phyloP scores from a whole-genome alignment of 2,329 filamentous ascomycete genomes.

The Waltergamsia citrina region DNA sequence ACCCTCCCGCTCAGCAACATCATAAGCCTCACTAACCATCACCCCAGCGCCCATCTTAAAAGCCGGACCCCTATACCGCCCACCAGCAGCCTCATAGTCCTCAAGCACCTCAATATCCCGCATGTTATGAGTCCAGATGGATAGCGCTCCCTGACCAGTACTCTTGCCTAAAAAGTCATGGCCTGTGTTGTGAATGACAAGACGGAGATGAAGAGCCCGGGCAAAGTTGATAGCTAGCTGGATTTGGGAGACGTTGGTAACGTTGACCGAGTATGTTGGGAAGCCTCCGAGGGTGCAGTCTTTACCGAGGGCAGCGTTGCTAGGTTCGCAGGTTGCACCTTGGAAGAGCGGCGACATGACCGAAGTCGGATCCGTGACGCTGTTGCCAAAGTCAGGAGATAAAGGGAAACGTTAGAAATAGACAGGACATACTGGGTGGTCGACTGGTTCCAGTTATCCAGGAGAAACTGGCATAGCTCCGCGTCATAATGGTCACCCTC shows the following conservation, averaged over 20 bases:
- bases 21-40: conserved; percentile 41
- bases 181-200: conserved; percentile 43
- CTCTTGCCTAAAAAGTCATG: conserved; percentile 49
- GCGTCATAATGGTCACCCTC: conserved; percentile 15
- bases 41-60: conserved; percentile 47
- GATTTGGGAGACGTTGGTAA: conserved; percentile 29
- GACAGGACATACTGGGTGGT: conserved; percentile 4
- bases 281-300: conserved; percentile 29
- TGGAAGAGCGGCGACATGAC: conserved; percentile 29
- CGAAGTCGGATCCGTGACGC: conserved; percentile 25
- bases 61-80: conserved; percentile 31
- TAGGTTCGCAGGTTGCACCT: conserved; percentile 24
- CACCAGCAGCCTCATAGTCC: conserved; percentile 10
- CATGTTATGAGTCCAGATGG: conserved; percentile 47
- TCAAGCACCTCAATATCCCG: conserved; percentile 24
- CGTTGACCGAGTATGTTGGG: conserved; percentile 30
- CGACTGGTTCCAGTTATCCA: conserved; percentile 12
- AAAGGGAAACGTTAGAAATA: not conserved
- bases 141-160: conserved; percentile 49
- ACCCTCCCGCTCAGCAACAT: conserved; percentile 33
- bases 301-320: conserved; percentile 12
- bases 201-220: conserved; percentile 32
- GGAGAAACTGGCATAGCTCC: conserved; percentile 13
- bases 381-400: conserved; percentile 7
- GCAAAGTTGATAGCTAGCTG: conserved; percentile 37